Conservation (phyloP, 805 yeast species). For the Candida bentonensis region DNA sequence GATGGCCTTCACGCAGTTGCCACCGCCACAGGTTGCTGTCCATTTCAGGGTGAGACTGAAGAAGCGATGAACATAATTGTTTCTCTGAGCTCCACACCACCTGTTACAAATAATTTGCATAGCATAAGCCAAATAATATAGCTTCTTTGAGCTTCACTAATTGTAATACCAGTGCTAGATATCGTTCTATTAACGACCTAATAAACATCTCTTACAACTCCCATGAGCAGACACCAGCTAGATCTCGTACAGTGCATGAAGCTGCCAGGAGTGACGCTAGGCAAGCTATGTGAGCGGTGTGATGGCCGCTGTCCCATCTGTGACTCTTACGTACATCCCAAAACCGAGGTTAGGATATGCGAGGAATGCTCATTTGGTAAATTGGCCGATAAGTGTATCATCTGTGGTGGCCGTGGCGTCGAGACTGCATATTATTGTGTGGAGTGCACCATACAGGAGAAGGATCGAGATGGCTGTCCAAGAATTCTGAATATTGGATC, state of each 20-base stretch:
- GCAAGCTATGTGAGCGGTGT: constrained; percentile 67
- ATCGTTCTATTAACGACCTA: no score
- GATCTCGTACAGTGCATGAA: constrained; percentile 75
- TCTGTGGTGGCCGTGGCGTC: constrained; percentile 55
- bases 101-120: no score
- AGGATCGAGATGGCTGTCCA: constrained; percentile 89
- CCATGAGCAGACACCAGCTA: constrained; percentile 84
- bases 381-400: constrained; percentile 49
- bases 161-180: no score
- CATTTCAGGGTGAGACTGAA: no score
- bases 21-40: no score
- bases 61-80: no score
- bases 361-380: constrained; percentile 76
- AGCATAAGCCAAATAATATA: no score
- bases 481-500: constrained; percentile 68
- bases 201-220: no score
- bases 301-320: constrained; percentile 89
- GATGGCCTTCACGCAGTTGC: no score
- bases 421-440: constrained; percentile 70
- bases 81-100: no score
- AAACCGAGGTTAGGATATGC: constrained; percentile 55
- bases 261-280: constrained; percentile 64
- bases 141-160: no score
- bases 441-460: constrained; percentile 69
- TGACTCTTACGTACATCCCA: constrained; percentile 70